Base-by-base conservation (phyloP, 2,329 filamentous ascomycete species). In the Sarocladium brachiariae region DNA sequence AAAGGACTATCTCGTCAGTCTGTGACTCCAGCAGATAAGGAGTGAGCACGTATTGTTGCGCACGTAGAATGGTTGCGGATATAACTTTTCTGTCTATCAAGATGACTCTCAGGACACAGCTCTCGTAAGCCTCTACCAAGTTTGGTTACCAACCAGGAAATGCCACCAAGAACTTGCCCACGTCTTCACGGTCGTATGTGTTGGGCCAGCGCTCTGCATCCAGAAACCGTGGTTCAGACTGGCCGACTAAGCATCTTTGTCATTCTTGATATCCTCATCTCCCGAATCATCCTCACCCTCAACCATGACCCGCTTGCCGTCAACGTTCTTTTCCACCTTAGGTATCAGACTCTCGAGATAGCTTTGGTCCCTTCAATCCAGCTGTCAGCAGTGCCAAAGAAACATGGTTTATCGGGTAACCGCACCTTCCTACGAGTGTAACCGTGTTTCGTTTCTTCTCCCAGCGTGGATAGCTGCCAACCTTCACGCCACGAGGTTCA, bases 381-480 rank as follows among this genome's bases (percentile, higher is more conserved):
- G 35, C 6, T 8, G 16, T 47, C 10, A 33, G 24, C 45, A 21
- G 30, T 19, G 14, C 27, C 34, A 38, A 45, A 31, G 18, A 19
- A 39, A 43, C 35, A 24, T 30, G 39, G 39, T 21, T 25, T 23
- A 25, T 31, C 19, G n/a, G 33, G 7, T 24, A 37, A 39, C 27
- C 69, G 58, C 61, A 79, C 74, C 69, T 73, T 57, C 81, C 81
- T 18, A 96, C 91, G 50, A 99, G 73, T 10, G 92, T 96, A 45
- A 97, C 89, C 0, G 90, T 93, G 67, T 97, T 97, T 55, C 77
- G 77, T 61, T 82, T 81, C 75, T 89, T 92, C 4, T 87, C 89
- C 90, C 91, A 96, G 51, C 89, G 76, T 31, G 93, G 93, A 68
- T 99, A 97, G 67, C 89, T 95, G 43, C 93, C 93, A 14, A 97